Conservation (phyloP, 1,284 basidiomycete genomes). For the Hemileia vastatrix region DNA sequence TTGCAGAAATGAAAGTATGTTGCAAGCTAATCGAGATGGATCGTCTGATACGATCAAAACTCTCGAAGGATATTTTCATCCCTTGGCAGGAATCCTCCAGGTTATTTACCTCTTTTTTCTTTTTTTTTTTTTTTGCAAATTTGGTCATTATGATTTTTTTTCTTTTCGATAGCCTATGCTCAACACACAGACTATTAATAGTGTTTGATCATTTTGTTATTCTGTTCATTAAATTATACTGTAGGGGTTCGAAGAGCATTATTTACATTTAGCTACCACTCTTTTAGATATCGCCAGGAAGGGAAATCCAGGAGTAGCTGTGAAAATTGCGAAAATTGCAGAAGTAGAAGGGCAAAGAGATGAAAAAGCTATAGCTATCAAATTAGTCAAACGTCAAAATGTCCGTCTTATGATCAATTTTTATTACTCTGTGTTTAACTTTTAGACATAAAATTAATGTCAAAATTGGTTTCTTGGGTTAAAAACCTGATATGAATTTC, state of each 20-base stretch:
- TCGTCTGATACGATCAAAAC: conserved; percentile 6
- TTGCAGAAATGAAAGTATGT: conserved; percentile 14
- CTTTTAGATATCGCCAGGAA: conserved; percentile 70
- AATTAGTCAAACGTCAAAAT: conserved; percentile 23
- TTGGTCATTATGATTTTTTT: background rate
- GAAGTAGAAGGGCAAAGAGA: conserved; percentile 88
- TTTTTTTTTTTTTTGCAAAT: background rate
- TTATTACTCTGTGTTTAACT: no score
- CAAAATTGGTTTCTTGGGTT: no score
- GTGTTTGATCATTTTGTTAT: no score
- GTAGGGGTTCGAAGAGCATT: conserved; percentile 74
- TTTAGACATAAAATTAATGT: no score
- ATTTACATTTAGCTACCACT: conserved; percentile 65
- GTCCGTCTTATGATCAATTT: no score
- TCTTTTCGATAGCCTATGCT: no score
- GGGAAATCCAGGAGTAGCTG: conserved; percentile 71
- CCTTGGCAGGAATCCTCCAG: conserved; percentile 15
- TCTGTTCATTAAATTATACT: no score
- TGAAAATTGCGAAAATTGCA: conserved; percentile 83
- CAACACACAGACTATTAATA: no score
- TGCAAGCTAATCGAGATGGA: conserved; percentile 19
- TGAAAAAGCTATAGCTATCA: conserved; percentile 60
- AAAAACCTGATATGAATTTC: no score
- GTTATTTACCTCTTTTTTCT: background rate
- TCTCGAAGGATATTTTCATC: conserved; percentile 18